Base-by-base conservation (phyloP, 441 rosid species). In the Aleurites moluccanus region DNA sequence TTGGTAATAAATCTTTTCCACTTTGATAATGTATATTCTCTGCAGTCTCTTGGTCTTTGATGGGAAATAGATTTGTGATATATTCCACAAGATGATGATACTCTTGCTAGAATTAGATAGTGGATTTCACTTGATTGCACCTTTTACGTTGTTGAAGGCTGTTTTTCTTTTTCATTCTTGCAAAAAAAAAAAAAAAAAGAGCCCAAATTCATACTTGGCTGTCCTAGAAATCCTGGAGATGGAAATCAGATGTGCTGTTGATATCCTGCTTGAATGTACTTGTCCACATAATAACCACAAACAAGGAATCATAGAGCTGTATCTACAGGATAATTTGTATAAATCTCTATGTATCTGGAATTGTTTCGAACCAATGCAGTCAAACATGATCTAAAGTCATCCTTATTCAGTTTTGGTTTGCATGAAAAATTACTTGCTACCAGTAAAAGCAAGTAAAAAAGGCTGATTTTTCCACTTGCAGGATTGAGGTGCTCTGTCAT, bases 401-500 rank as follows among this genome's bases (percentile, higher is more conserved):
- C n/a, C n/a, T n/a, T n/a, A n/a, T n/a, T n/a, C n/a, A n/a, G n/a
- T n/a, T n/a, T n/a, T n/a, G n/a, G n/a, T n/a, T n/a, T n/a, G n/a
- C n/a, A n/a, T n/a, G n/a, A n/a, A n/a, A n/a, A n/a, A n/a, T n/a
- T 56, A 40, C 40, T 38, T 21, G 25, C 6, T 10, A 10, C 23
- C 9, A 15, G 14, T 57, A n/a, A 27, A 57, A 14, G 16, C 50
- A 33, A 57, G 13, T n/a, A 57, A 33, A n/a, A 56, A 33, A 38
- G 18, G 49, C 5, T 52, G 53, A 30, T 76, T 77, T 79, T 77
- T n/a, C 67, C 38, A 66, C 66, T 70, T 67, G 70, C 86, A 92
- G 99, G 97, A 81, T 94, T 80, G 97, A 94, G 83, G 81, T 90
- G 69, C 93, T 93, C 18, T 93, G 98, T 84, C 97, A 91, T 75